Percentiles rank a stretch among this genome's conserved stretches.
phyloP scores from a whole-genome alignment of 345 rosid species.

The Salix viminalis region DNA sequence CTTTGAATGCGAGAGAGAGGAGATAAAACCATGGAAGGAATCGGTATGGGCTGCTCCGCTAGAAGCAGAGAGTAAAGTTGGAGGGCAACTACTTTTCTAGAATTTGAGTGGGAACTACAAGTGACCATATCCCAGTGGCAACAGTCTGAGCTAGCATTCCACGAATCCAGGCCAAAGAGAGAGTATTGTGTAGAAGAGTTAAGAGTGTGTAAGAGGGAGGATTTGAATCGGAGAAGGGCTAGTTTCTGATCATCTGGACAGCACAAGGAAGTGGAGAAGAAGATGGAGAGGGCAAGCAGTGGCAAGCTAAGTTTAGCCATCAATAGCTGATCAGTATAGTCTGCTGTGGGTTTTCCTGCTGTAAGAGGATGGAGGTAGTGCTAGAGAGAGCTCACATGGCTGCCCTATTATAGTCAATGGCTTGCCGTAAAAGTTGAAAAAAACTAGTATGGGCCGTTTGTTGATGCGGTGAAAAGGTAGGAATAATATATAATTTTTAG shows the following conservation, averaged over 20 bases:
- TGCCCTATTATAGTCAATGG: too few species aligned
- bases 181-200: constrained; percentile 17
- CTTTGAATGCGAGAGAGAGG: constrained; percentile 23
- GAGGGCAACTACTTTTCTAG: constrained; percentile 18
- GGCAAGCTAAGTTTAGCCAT: neutral
- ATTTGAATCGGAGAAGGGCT: constrained; percentile 36
- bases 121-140: constrained; percentile 31
- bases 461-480: too few species aligned
- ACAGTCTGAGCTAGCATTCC: constrained; percentile 31
- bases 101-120: constrained; percentile 8
- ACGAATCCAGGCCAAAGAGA: constrained; percentile 16
- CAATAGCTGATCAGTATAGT: too few species aligned
- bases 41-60: neutral
- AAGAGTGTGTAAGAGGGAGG: constrained; percentile 5
- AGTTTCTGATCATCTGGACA: constrained; percentile 28
- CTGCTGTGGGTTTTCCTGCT: too few species aligned
- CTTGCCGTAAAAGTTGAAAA: too few species aligned
- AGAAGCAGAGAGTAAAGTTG: constrained; percentile 11
- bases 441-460: too few species aligned
- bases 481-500: too few species aligned
- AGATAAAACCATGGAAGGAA: constrained; percentile 17
- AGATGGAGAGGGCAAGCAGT: neutral
- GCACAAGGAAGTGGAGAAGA: constrained; percentile 17
- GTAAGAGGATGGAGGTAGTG: too few species aligned
- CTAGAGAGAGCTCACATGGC: too few species aligned